Evolutionary conservation across 176 grass and related monocot species (phyloP), one percentile per base, ranked within the genome.

Genomic region (Aegilops tauschii): DNA sequence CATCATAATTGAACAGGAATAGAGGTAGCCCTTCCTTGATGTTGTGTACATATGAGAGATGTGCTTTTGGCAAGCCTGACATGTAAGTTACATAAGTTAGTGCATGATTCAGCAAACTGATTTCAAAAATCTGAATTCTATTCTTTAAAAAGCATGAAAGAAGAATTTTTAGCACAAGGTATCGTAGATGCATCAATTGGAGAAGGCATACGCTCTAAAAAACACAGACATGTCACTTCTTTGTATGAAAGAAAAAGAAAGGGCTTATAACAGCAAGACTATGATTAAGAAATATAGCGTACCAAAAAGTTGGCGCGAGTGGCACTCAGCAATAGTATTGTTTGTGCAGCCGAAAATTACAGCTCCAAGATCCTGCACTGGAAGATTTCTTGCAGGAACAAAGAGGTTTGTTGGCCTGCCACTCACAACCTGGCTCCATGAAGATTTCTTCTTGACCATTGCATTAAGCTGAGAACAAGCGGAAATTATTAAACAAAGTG

Each of bases 1-100:
- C 80, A 59, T 71, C 90, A 76, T 95, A 91, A 81, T 94, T 95
- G 81, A 98, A 98, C 32, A 98, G 81, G 89, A 98, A 98, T n/a
- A 98, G 64, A 79, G 95, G 90, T 69, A 98, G 73, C 31, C 93
- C 95, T 78, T 88, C 82, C 44, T 93, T 83, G 67, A 98, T 93
- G 66, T 95, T 93, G 76, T 37, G 87, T 28, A 95, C 95, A 92
- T 95, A 98, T 0, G 85, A 90, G 49, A 88, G 76, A 84, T 98
- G 93, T 78, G 62, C 2, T 69, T 56, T 85, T 62, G 93, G 93
- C 85, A 95, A 89, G 21, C 95, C 95, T 98, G 89, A 32, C 70
- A 79, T 20, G 36, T 49, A 50, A 70, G 28, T 76, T 40, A 32
- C 13, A 28, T 80, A 70, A 78, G 73, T 76, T 25, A 21, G 44